Percentiles rank a stretch among this genome's conserved stretches.
These are phyloP conservation scores for Ascochyta lentis DNA, from an alignment of 2,329 filamentous ascomycete species.

Conservation along the genomic window DNA sequence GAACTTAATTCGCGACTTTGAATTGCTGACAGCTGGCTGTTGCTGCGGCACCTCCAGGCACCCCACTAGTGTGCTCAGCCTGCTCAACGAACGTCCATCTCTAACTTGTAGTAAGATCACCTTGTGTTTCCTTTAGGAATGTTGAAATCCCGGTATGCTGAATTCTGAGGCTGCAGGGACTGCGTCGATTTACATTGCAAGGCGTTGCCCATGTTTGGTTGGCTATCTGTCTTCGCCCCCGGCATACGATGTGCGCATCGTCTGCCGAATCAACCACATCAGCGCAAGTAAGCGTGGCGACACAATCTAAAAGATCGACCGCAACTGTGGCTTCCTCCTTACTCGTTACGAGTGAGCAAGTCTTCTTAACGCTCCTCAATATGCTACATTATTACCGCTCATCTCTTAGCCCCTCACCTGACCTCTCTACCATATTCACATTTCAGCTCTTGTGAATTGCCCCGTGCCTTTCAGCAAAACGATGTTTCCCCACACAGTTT, in stretches of 20 bases:
- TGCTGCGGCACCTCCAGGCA: constrained; percentile 12
- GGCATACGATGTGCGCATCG: too few relatives aligned
- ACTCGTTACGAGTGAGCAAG: background rate
- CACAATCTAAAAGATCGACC: background rate
- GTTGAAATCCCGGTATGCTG: background rate
- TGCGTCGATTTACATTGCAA: too few relatives aligned
- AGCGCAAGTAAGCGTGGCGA: background rate
- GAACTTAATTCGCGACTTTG: too few relatives aligned
- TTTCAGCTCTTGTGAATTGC: background rate
- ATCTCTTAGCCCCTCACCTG: background rate
- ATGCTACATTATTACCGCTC: background rate
- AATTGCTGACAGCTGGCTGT: background rate
- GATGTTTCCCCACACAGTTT: background rate
- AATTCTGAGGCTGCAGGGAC: background rate
- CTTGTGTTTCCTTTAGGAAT: too few relatives aligned
- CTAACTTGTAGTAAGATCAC: background rate
- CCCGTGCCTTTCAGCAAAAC: background rate
- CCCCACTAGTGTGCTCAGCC: constrained; percentile 1
- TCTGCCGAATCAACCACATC: background rate
- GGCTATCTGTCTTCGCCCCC: too few relatives aligned
- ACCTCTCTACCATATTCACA: too few relatives aligned
- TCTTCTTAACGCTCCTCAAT: background rate
- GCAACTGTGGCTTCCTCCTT: background rate
- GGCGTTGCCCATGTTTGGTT: too few relatives aligned
- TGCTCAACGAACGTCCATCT: background rate